Base-by-base conservation (phyloP, 306 rosid genomes). In the Gleditsia sinensis region DNA sequence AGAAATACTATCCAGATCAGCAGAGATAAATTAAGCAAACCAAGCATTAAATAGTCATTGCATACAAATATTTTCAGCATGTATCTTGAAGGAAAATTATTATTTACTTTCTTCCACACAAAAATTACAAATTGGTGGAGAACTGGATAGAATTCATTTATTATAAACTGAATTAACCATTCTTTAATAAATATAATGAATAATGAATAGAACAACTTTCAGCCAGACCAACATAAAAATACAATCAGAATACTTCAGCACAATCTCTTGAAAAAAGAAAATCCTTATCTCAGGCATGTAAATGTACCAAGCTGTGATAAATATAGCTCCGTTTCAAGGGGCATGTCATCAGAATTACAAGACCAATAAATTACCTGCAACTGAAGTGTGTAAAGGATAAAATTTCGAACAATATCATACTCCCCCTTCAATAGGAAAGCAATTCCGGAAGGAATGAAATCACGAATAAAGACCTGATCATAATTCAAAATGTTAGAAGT, bases 391-490 rank as follows among this genome's bases (percentile, higher is more conserved):
- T 89, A 81, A 67, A 92, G 96, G 72, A 92, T 84, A 75, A 92
- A 92, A 73, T 85, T 89, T 50, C 96, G 93, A 83, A 92, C 97
- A 83, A 92, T 92, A 50, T 92, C 97, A 42, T 86, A 83, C 81
- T 92, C 96, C 58, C 91, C 97, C 86, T 92, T 92, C 85, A 92
- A 76, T 12, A 92, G 81, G 90, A 92, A 92, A 49, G 96, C 97
- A 33, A 92, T 83, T 59, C 96, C 97, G 64, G 93, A 89, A 83
- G 97, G 97, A 86, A 92, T 84, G 80, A 92, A 92, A 84, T 92
- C 97, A 19, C 96, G 96, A 69, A 92, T 87, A 67, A 92, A 92
- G 81, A 92, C 96, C 69, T 92, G 97, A 75, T 92, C 97, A 76
- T 92, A 92, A 82, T 92, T 92, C 82, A 89, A 85, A 57, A 72